Percentiles rank a stretch among this genome's conserved stretches.
phyloP scores from a whole-genome alignment of 805 yeast genomes.

The Metschnikowia orientalis region DNA sequence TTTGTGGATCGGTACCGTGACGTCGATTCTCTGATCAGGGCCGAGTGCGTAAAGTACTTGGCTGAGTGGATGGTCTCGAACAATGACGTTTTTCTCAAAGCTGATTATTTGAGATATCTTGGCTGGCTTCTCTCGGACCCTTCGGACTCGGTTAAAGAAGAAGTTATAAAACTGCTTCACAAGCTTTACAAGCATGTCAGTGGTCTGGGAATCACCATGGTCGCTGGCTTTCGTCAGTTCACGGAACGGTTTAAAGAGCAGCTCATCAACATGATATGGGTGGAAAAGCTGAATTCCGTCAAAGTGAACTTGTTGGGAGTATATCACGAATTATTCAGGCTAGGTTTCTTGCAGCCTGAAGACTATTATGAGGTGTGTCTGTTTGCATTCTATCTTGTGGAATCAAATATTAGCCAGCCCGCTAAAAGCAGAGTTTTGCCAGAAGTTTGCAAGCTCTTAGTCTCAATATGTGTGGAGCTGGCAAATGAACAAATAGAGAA shows the following conservation, averaged over 20 bases:
- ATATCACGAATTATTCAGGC: constrained; percentile 49
- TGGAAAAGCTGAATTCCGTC: constrained; percentile 49
- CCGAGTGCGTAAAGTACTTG: constrained; percentile 59
- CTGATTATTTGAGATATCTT: constrained; percentile 66
- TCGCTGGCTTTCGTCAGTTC: constrained; percentile 71
- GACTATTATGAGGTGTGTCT: constrained; percentile 33
- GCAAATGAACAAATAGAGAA: constrained; percentile 35
- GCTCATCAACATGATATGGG: constrained; percentile 52
- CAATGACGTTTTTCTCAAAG: constrained; percentile 69
- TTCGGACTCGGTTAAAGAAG: constrained; percentile 54
- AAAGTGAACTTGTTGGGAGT: constrained; percentile 48
- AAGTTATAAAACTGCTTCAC: constrained; percentile 54
- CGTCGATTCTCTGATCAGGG: constrained; percentile 65
- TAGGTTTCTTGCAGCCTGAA: constrained; percentile 61
- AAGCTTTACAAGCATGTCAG: constrained; percentile 40
- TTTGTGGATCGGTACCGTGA: constrained; percentile 80
- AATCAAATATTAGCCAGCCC: constrained; percentile 3
- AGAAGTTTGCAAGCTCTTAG: constrained; percentile 55
- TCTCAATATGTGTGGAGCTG: constrained; percentile 39
- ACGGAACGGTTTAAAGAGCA: constrained; percentile 68
- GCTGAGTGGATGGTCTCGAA: constrained; percentile 68
- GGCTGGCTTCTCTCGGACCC: constrained; percentile 86
- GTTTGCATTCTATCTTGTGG: constrained; percentile 18
- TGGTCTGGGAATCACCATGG: constrained; percentile 23
- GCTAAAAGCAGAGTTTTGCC: constrained; percentile 26